Conservation (phyloP, 768 basidiomycete genomes). For the Scleroderma citrinum region DNA sequence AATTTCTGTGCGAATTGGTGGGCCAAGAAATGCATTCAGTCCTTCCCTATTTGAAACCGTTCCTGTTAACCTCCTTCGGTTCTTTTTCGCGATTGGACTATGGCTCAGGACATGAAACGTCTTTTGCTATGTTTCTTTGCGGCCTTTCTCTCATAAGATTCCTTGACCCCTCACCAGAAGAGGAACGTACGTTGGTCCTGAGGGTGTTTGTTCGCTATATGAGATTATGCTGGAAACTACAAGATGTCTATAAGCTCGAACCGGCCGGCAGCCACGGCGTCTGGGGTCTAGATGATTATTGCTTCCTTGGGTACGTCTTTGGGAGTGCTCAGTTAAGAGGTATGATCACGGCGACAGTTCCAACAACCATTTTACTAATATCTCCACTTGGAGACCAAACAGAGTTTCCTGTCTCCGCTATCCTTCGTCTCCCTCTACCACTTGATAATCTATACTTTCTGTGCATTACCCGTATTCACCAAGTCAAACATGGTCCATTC, state of each 20-base stretch:
- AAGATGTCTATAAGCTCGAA: constrained; percentile 86
- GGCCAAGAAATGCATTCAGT: constrained; percentile 37
- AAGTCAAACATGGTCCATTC: constrained; percentile 84
- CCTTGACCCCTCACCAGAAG: constrained; percentile 47
- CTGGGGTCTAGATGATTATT: constrained; percentile 94
- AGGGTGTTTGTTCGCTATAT: constrained; percentile 74
- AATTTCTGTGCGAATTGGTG: constrained; percentile 45
- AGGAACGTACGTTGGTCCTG: constrained; percentile 59
- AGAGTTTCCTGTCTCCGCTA: constrained; percentile 55
- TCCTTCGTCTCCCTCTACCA: constrained; percentile 54
- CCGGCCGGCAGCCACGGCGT: constrained; percentile 98
- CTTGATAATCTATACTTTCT: constrained; percentile 77
- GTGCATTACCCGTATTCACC: constrained; percentile 68
- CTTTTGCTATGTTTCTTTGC: constrained; percentile 76
- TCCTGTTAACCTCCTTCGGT: constrained; percentile 81
- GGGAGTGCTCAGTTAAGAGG: constrained; percentile 88
- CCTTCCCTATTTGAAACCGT: constrained; percentile 67
- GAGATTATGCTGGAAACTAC: constrained; percentile 55
- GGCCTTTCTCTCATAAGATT: constrained; percentile 66
- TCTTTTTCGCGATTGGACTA: constrained; percentile 91
- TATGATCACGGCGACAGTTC: constrained; percentile 18
- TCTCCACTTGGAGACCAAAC: constrained; percentile 54
- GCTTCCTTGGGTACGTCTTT: constrained; percentile 84
- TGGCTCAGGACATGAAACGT: constrained; percentile 93
- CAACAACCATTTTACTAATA: constrained; percentile 6